Conservation (phyloP, 2,329 filamentous ascomycete species). For the Triangularia verruculosa region DNA sequence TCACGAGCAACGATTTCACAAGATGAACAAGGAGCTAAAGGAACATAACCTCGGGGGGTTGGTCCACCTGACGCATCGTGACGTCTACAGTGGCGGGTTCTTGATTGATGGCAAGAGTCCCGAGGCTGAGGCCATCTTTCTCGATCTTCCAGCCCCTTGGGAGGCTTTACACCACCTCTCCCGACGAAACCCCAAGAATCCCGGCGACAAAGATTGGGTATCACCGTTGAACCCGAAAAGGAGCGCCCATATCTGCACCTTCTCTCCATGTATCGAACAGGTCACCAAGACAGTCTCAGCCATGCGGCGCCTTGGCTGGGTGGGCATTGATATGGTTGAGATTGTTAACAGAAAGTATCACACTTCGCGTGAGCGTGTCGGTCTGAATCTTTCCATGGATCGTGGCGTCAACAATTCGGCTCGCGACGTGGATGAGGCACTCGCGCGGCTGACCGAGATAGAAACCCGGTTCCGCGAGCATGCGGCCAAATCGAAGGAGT, state of each 20-base stretch:
- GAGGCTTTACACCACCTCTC: constrained; percentile 74
- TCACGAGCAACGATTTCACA: constrained; percentile 67
- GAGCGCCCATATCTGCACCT: constrained; percentile 81
- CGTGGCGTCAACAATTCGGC: constrained; percentile 68
- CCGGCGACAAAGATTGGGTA: constrained; percentile 39
- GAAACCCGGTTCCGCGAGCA: constrained; percentile 64
- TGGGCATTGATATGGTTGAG: constrained; percentile 91
- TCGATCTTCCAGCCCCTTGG: constrained; percentile 81
- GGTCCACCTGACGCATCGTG: constrained; percentile 71
- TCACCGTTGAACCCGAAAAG: constrained; percentile 69
- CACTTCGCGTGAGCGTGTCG: constrained; percentile 76
- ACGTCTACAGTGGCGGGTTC: constrained; percentile 77
- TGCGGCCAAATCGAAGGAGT: constrained; percentile 30
- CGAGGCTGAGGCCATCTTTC: constrained; percentile 68
- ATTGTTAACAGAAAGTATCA: constrained; percentile 76
- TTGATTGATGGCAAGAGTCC: constrained; percentile 58
- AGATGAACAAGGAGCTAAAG: constrained; percentile 66
- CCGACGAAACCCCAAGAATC: constrained; percentile 42
- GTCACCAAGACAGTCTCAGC: constrained; percentile 80
- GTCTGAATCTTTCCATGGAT: constrained; percentile 62
- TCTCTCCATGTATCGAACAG: constrained; percentile 96
- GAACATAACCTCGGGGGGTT: constrained; percentile 63
- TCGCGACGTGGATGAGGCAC: constrained; percentile 74
- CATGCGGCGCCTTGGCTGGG: constrained; percentile 80
- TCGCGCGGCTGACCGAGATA: constrained; percentile 69